Percentiles rank a stretch among this genome's conserved stretches.
These are phyloP conservation scores for Pythium utonaiense DNA, from an alignment of 352 stramenopile species.

Conservation along the genomic window DNA sequence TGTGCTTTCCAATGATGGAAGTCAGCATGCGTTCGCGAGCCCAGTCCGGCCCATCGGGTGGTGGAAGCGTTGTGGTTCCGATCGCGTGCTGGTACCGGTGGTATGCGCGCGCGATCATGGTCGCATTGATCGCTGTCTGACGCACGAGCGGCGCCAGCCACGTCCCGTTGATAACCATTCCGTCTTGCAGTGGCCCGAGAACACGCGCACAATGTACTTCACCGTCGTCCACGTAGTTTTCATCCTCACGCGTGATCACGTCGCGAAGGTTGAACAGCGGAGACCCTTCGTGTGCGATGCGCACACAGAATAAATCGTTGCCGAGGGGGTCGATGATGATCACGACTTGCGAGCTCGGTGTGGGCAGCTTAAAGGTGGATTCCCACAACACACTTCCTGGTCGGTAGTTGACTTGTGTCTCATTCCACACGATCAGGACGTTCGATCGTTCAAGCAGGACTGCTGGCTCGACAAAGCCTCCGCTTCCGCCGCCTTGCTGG, in stretches of 20 bases:
- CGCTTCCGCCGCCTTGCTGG: conserved; percentile 21
- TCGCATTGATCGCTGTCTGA: conserved; percentile 80
- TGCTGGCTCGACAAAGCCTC: conserved; percentile 21
- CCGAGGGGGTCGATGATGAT: conserved; percentile 82
- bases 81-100: conserved; percentile 76
- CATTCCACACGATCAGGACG: conserved; percentile 86
- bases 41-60: conserved; percentile 61
- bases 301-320: conserved; percentile 83
- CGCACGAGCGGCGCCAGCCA: conserved; percentile 81
- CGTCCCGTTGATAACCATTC: conserved; percentile 78
- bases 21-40: conserved; percentile 71
- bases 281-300: conserved; percentile 76
- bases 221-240: conserved; percentile 71
- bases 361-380: conserved; percentile 66
- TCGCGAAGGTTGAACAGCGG: conserved; percentile 73
- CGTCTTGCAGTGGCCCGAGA: conserved; percentile 75
- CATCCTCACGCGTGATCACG: conserved; percentile 68
- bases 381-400: conserved; percentile 80
- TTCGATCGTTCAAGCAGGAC: conserved; percentile 58
- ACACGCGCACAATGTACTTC: conserved; percentile 82
- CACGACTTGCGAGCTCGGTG: conserved; percentile 70
- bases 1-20: conserved; percentile 73
- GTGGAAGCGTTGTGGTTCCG: conserved; percentile 47
- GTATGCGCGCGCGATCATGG: conserved; percentile 63
- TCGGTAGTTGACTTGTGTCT: conserved; percentile 81